Conservation (phyloP, 192 early-diverging fungal genomes). For the Gamsiella multidivaricata region DNA sequence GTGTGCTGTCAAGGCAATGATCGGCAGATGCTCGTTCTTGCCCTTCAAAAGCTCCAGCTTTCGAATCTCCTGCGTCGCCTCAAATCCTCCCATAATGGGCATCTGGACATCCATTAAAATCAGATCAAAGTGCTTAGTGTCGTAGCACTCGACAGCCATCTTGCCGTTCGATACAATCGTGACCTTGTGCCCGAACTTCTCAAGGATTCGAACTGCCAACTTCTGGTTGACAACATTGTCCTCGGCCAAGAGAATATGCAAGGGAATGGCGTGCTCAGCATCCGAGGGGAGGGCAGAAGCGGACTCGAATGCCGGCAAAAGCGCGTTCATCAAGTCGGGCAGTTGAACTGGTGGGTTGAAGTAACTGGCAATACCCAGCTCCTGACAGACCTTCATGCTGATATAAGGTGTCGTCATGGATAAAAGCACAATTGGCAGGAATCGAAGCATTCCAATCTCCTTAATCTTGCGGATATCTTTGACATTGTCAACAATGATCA, state of each 20-base stretch:
- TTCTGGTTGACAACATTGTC: conserved; percentile 92
- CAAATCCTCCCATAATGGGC: conserved; percentile 92
- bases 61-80: conserved; percentile 85
- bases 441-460: conserved; percentile 67
- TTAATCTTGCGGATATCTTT: conserved; percentile 71
- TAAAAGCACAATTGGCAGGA: conserved; percentile 81
- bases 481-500: conserved; percentile 74
- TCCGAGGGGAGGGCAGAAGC: conserved; percentile 70
- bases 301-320: conserved; percentile 78
- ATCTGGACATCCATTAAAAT: conserved; percentile 93
- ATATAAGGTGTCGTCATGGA: conserved; percentile 63
- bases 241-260: conserved; percentile 85
- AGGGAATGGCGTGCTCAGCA: conserved; percentile 68
- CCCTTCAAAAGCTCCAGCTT: conserved; percentile 67
- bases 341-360: conserved; percentile 72
- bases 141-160: conserved; percentile 80
- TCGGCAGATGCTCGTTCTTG: conserved; percentile 69
- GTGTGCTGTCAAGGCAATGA: conserved; percentile 88
- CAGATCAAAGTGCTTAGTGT: conserved; percentile 66
- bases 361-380: conserved; percentile 76
- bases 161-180: conserved; percentile 83
- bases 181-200: conserved; percentile 81
- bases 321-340: conserved; percentile 73
- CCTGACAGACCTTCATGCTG: conserved; percentile 76
- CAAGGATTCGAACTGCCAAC: conserved; percentile 77